phyloP scores from a whole-genome alignment of 352 stramenopile species.

The Globisporangium canariense region DNA sequence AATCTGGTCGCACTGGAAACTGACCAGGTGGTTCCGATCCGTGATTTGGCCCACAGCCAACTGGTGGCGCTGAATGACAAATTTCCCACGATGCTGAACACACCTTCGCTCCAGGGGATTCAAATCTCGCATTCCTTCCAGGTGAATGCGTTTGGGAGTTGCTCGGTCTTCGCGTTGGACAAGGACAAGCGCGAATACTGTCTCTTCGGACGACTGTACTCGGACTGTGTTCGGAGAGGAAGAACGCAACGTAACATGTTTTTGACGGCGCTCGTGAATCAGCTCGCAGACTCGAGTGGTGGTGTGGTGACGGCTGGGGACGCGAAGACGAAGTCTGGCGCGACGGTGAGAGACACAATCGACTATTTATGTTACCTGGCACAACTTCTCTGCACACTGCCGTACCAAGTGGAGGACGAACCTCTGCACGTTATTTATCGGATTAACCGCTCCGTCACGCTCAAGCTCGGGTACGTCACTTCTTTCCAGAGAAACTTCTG shows the following conservation, averaged over 20 bases:
- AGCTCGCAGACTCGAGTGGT: constrained; percentile 59
- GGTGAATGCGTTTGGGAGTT: constrained; percentile 44
- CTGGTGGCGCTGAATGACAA: constrained; percentile 60
- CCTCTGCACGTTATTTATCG: constrained; percentile 86
- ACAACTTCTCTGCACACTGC: constrained; percentile 61
- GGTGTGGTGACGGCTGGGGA: constrained; percentile 29
- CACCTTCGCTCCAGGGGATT: constrained; percentile 60
- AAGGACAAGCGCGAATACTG: constrained; percentile 74
- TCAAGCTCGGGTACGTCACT: constrained; percentile 71
- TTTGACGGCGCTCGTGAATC: constrained; percentile 60
- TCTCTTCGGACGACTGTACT: constrained; percentile 71
- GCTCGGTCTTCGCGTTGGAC: constrained; percentile 47
- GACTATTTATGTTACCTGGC: constrained; percentile 79
- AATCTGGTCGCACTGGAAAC: constrained; percentile 77
- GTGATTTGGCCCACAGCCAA: constrained; percentile 64
- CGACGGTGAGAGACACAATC: constrained; percentile 22
- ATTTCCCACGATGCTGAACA: constrained; percentile 48
- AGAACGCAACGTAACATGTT: constrained; percentile 54
- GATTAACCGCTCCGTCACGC: constrained; percentile 78
- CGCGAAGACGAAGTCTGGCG: background rate
- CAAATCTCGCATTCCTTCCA: constrained; percentile 67
- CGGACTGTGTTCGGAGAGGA: constrained; percentile 43
- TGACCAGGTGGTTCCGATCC: constrained; percentile 61
- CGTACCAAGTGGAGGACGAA: constrained; percentile 81
- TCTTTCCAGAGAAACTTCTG: background rate